These are phyloP conservation scores for Debaryomyces fabryi DNA, from an alignment of 1,139 yeast species.

Conservation along the genomic window DNA sequence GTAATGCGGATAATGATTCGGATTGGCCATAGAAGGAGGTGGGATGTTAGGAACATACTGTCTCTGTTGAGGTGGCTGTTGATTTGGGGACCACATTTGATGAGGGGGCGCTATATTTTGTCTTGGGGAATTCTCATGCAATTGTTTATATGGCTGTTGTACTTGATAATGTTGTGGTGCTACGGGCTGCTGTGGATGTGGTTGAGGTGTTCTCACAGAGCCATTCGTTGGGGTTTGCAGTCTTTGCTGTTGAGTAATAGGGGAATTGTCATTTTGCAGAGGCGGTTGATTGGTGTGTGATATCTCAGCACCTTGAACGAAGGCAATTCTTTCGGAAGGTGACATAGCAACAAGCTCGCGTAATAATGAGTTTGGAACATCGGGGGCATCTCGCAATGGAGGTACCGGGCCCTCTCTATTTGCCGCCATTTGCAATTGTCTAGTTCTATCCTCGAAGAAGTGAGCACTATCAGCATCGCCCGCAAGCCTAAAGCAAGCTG, in stretches of 20 bases:
- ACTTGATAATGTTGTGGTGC: conserved; percentile 21
- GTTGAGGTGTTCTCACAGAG: conserved; percentile 13
- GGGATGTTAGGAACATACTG: conserved; percentile 21
- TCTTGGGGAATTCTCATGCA: conserved; percentile 24
- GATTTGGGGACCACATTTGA: conserved; percentile 29
- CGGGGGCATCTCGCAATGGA: conserved; percentile 50
- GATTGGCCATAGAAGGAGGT: conserved; percentile 14
- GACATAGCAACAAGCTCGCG: conserved; percentile 51
- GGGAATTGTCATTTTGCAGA: not conserved
- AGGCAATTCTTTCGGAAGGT: conserved; percentile 44
- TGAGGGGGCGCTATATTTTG: conserved; percentile 29
- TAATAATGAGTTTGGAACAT: conserved; percentile 48
- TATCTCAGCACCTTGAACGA: conserved; percentile 28
- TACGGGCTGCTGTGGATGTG: conserved; percentile 13
- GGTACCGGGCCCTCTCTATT: conserved; percentile 49
- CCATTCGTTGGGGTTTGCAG: conserved; percentile 15
- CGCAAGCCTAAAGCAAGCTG: conserved; percentile 50
- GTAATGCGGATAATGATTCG: conserved; percentile 17
- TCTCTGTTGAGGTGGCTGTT: conserved; percentile 21
- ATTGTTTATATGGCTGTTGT: conserved; percentile 22
- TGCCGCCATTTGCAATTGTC: conserved; percentile 41
- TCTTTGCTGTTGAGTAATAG: conserved; percentile 18
- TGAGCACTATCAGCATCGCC: conserved; percentile 48
- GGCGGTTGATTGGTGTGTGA: not conserved
- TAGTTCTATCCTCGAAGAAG: conserved; percentile 47